Evolutionary conservation across 2,329 filamentous ascomycete genomes (phyloP).

Genomic region (Rutstroemia sp.): DNA sequence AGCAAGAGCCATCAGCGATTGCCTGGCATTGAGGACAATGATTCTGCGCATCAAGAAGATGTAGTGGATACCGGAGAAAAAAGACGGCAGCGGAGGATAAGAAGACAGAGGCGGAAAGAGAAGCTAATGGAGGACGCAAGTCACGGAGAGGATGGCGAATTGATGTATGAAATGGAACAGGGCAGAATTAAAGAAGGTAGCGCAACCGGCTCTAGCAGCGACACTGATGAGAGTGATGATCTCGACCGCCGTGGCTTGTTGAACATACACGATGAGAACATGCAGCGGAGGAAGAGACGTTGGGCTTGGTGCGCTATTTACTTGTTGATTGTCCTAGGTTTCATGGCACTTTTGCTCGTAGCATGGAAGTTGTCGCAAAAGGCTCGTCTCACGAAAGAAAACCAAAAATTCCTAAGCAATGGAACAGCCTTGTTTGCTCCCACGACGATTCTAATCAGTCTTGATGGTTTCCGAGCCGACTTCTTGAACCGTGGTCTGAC

Average conservation of each 20-base stretch:
- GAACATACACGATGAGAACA: conserved; percentile 38
- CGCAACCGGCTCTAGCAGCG: conserved; percentile 53
- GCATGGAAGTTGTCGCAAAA: conserved; percentile 52
- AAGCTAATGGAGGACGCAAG: conserved; percentile 45
- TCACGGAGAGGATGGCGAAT: conserved; percentile 61
- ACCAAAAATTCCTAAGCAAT: conserved; percentile 52
- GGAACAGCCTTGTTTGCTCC: conserved; percentile 84
- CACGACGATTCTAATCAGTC: conserved; percentile 86
- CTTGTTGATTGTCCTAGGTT: conserved; percentile 43
- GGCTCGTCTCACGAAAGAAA: conserved; percentile 31
- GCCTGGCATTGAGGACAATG: conserved; percentile 27
- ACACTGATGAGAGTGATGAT: conserved; percentile 53
- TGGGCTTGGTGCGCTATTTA: conserved; percentile 48
- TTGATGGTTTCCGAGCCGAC: conserved; percentile 92
- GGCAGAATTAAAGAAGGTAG: conserved; percentile 63
- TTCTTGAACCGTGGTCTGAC: conserved; percentile 80
- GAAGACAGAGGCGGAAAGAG: conserved; percentile 43
- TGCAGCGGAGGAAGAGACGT: conserved; percentile 44
- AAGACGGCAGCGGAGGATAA: conserved; percentile 42
- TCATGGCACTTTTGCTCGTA: conserved; percentile 47
- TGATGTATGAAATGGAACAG: conserved; percentile 86
- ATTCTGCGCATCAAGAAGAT: neutral
- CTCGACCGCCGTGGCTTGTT: conserved; percentile 46
- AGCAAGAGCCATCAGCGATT: conserved; percentile 23
- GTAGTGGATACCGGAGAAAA: conserved; percentile 18